Conservation (phyloP, 1,284 basidiomycete genomes). For the Pisolithus thermaeus region DNA sequence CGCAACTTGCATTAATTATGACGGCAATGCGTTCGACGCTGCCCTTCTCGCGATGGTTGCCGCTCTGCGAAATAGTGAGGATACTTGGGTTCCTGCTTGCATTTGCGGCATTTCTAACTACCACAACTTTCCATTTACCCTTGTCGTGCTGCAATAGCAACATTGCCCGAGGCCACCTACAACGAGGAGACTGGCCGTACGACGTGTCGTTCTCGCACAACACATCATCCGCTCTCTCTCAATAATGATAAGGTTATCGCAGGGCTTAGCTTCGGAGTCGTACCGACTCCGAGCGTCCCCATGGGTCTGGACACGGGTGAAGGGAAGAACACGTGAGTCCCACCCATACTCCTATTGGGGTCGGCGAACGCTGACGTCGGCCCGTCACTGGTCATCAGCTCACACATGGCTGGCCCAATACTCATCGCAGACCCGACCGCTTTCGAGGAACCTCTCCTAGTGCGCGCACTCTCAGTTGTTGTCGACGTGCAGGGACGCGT, state of each 20-base stretch:
- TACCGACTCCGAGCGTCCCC: constrained; percentile 4
- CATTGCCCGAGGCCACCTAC: constrained; percentile 69
- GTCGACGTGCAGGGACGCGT: constrained; percentile 40
- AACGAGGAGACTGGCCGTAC: constrained; percentile 64
- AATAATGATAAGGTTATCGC: constrained; percentile 11
- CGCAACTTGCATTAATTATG: constrained; percentile 92
- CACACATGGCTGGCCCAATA: constrained; percentile 32
- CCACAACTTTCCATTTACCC: not conserved
- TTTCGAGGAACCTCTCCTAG: constrained; percentile 85
- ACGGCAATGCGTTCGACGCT: constrained; percentile 93
- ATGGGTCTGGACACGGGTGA: not conserved
- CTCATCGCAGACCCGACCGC: constrained; percentile 81
- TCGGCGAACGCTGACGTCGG: not conserved
- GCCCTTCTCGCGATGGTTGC: constrained; percentile 83
- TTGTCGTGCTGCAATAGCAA: constrained; percentile 43
- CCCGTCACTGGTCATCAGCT: not conserved
- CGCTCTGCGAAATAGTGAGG: constrained; percentile 80
- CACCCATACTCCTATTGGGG: not conserved
- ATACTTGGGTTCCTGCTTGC: not conserved
- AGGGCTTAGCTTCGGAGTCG: constrained; percentile 50
- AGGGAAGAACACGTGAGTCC: not conserved
- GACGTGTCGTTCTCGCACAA: constrained; percentile 51
- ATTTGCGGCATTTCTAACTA: no score
- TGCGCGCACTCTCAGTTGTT: constrained; percentile 63
- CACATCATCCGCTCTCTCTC: constrained; percentile 13